Conservation (phyloP, 2,329 filamentous ascomycete genomes). For the Didymosphaeria variabile region DNA sequence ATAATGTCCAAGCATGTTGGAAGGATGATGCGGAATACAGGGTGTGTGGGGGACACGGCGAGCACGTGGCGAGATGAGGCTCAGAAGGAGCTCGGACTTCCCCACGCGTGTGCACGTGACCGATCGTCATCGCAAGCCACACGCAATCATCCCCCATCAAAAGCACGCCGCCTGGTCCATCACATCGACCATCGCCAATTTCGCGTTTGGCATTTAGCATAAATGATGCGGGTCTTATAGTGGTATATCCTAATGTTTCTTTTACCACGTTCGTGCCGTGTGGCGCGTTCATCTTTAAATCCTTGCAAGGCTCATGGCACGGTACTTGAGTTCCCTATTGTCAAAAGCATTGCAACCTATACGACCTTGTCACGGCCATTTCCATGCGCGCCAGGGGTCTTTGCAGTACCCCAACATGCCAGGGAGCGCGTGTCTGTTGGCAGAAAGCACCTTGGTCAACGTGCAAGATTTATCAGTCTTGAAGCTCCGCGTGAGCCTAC, state of each 20-base stretch:
- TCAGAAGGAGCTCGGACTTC: background rate
- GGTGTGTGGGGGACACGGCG: too few relatives aligned
- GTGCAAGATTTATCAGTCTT: slow-evolving; percentile 11
- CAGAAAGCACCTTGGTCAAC: background rate
- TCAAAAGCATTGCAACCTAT: background rate
- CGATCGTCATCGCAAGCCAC: slow-evolving; percentile 7
- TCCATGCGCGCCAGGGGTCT: background rate
- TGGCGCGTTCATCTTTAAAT: slow-evolving; percentile 8
- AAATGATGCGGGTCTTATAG: slow-evolving; percentile 2
- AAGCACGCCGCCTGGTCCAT: background rate
- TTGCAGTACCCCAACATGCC: background rate
- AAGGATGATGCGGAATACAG: too few relatives aligned
- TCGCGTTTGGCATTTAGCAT: background rate
- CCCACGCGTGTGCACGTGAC: slow-evolving; percentile 2
- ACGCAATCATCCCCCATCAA: background rate
- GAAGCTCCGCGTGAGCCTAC: slow-evolving; percentile 16
- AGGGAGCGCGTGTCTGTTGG: background rate
- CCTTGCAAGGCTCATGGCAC: background rate
- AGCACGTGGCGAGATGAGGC: too few relatives aligned
- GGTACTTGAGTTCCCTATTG: slow-evolving; percentile 9
- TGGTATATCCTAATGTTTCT: slow-evolving; percentile 12
- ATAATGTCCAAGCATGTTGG: too few relatives aligned
- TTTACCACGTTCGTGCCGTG: slow-evolving; percentile 12
- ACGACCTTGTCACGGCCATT: background rate
- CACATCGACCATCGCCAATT: background rate